Conservation (phyloP, 768 basidiomycete species). For the Termitomyces sp. region DNA sequence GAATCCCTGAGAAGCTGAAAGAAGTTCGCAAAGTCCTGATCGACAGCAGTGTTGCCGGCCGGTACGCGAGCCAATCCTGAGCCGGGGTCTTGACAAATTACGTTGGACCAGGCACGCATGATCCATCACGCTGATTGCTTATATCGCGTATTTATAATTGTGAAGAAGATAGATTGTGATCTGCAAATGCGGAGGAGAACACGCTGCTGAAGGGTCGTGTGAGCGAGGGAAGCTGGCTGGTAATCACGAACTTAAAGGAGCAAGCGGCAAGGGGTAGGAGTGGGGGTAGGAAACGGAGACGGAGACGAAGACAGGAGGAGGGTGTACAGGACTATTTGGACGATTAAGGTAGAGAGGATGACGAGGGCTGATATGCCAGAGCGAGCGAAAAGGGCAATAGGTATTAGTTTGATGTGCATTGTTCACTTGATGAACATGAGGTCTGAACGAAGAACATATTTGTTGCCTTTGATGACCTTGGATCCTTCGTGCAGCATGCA, state of each 20-base stretch:
- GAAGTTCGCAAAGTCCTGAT: constrained; percentile 57
- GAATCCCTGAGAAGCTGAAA: constrained; percentile 96
- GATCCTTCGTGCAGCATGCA: constrained; percentile 74
- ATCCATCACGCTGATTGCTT: too few relatives aligned
- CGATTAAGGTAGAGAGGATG: constrained; percentile 90
- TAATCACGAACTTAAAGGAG: constrained; percentile 80
- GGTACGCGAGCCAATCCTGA: too few relatives aligned
- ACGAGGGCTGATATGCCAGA: constrained; percentile 82
- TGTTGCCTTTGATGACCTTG: constrained; percentile 50
- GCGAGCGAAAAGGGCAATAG: constrained; percentile 48
- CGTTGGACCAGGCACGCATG: too few relatives aligned
- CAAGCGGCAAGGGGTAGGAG: constrained; percentile 40
- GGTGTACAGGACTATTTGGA: constrained; percentile 55
- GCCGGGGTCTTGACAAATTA: too few relatives aligned
- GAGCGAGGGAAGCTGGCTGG: constrained; percentile 75
- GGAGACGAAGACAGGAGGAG: constrained; percentile 24
- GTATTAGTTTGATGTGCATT: constrained; percentile 27
- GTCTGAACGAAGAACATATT: constrained; percentile 72
- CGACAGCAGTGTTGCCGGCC: too few relatives aligned
- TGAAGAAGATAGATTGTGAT: constrained; percentile 67
- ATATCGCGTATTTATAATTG: too few relatives aligned
- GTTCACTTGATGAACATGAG: constrained; percentile 47
- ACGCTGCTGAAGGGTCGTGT: constrained; percentile 81
- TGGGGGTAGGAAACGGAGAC: constrained; percentile 34
- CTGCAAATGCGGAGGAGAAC: constrained; percentile 83